phyloP scores from a whole-genome alignment of 257 asterid genomes.

The Solanum pinnatisectum region DNA sequence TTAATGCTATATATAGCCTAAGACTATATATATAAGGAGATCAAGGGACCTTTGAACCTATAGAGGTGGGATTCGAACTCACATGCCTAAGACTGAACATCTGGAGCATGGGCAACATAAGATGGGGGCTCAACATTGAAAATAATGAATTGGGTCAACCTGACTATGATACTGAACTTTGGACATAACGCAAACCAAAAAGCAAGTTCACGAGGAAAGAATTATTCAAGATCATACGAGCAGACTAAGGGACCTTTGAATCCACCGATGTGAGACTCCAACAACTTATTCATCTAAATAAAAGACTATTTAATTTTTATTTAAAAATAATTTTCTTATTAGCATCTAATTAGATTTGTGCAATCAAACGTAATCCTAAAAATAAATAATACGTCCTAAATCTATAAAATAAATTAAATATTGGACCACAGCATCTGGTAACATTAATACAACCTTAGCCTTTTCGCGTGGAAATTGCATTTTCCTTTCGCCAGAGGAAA shows the following conservation, averaged over 20 bases:
- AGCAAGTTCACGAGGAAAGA: fast-evolving
- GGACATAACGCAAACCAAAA: background rate
- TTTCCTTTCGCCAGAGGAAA: background rate
- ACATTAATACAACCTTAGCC: background rate
- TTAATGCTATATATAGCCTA: no score
- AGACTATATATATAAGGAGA: background rate
- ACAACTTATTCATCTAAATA: background rate
- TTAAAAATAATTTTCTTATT: background rate
- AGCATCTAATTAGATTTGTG: background rate
- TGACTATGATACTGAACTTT: background rate
- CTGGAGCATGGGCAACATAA: background rate
- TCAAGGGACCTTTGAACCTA: background rate
- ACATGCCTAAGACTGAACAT: background rate
- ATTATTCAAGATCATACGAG: background rate
- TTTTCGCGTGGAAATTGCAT: background rate
- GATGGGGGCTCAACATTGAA: background rate
- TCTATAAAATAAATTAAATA: background rate
- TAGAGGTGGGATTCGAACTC: background rate
- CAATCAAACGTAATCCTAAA: background rate
- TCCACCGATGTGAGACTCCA: background rate
- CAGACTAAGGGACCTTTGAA: background rate
- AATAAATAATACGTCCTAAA: background rate
- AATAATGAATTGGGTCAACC: background rate
- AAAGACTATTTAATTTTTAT: background rate
- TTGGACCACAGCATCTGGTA: background rate